Evolutionary conservation across 441 rosid species (phyloP), one percentile per base, ranked within the genome.

Genomic region (Codiaeum variegatum): DNA sequence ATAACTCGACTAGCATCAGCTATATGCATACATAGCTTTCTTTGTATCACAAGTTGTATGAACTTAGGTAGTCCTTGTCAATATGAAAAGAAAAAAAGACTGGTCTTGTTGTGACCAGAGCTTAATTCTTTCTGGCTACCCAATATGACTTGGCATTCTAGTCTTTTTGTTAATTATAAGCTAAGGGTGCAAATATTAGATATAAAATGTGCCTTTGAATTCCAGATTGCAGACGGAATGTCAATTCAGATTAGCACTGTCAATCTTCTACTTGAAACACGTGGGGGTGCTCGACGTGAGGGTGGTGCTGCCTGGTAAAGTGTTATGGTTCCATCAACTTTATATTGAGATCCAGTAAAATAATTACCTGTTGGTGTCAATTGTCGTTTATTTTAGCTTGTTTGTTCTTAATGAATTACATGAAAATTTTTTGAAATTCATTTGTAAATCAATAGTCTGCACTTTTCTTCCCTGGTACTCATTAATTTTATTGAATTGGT

Each of bases 161-260:
- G 58, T n/a, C 61, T 51, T 12, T 9, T 31, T 29, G 61, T 21
- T n/a, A 5, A 21, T 1, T n/a, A 13, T 16, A 32, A n/a, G 47
- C 31, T 31, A 67, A 31, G 19, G 61, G 5, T 67, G 42, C 42
- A 61, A 4, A n/a, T 28, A 62, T 29, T 59, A 18, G 29, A 3
- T 7, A 11, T 44, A 59, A 19, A 58, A 21, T 23, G 59, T 40
- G 26, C 65, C 66, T 58, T 70, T 54, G 38, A 74, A 74, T 73
- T 70, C 83, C 90, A 95, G 99, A 89, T 95, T 83, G 98, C 99
- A 78, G 99, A 95, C 86, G 99, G 99, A 77, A 95, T 95, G 99
- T 91, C 97, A 55, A 64, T 95, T 79, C 90, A 88, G 81, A 88
- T 95, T 75, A 76, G 74, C 71, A 93, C 90, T 66, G 95, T 93